phyloP scores from a whole-genome alignment of 139 green algal genomes.

The Tetradesmus obliquus region DNA sequence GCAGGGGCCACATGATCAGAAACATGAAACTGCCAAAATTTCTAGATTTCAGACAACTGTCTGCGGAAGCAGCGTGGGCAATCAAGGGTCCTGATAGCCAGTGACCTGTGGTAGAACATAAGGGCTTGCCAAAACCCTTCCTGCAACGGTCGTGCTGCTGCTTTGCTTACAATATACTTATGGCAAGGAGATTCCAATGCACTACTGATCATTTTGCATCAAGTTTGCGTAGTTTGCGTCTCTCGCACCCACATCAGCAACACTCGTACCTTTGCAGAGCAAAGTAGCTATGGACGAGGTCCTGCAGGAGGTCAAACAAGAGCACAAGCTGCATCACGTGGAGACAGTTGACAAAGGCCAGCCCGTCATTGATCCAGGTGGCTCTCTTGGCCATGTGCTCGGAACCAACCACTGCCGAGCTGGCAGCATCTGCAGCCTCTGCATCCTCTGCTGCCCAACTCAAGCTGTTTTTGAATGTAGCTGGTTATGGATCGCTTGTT shows the following conservation, averaged over 20 bases:
- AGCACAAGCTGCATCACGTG: slow-evolving; percentile 16
- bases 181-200: background rate
- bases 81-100: no score
- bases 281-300: background rate
- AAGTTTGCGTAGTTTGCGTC: background rate
- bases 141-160: background rate
- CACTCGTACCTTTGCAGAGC: background rate
- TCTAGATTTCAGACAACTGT: no score
- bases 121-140: background rate
- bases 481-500: background rate
- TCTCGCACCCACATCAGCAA: background rate
- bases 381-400: background rate
- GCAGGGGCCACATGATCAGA: no score
- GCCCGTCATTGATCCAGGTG: slow-evolving; percentile 39
- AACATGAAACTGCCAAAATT: no score
- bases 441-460: background rate
- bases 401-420: background rate
- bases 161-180: background rate
- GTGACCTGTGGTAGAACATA: no score
- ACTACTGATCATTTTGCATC: background rate
- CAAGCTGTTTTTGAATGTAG: background rate
- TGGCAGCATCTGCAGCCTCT: background rate
- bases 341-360: slow-evolving; percentile 10
- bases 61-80: no score
- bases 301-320: slow-evolving; percentile 1